Evolutionary conservation across 2,329 filamentous ascomycete species (phyloP).

Genomic region (Parafenestella ontariensis): DNA sequence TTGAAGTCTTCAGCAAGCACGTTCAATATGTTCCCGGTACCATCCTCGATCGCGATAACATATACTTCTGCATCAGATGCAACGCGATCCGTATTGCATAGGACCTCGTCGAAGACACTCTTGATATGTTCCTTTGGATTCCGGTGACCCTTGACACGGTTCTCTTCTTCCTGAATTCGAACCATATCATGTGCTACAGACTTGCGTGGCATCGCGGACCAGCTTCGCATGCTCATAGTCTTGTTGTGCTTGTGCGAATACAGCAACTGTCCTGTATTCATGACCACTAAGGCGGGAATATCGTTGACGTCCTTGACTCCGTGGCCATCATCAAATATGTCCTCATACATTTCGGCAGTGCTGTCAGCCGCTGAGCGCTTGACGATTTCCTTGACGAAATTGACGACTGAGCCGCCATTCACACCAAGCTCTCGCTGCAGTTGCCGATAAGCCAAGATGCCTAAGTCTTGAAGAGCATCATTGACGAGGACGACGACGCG

Average conservation of each 20-base stretch:
- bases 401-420: conserved; percentile 72
- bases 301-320: conserved; percentile 21
- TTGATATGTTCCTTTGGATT: conserved; percentile 67
- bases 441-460: conserved; percentile 74
- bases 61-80: conserved; percentile 65
- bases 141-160: conserved; percentile 68
- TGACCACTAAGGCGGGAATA: conserved; percentile 70
- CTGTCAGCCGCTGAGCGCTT: conserved; percentile 25
- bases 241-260: conserved; percentile 73
- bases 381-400: conserved; percentile 62
- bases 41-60: conserved; percentile 74
- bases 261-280: conserved; percentile 78
- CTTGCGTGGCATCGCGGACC: conserved; percentile 65
- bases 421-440: conserved; percentile 70
- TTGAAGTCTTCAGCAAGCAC: conserved; percentile 64
- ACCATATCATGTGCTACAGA: conserved; percentile 65
- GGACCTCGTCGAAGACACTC: conserved; percentile 70
- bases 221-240: conserved; percentile 65
- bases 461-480: conserved; percentile 79
- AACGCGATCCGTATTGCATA: conserved; percentile 57
- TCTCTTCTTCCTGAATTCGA: conserved; percentile 61
- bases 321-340: conserved; percentile 29
- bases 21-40: conserved; percentile 63
- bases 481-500: conserved; percentile 79
- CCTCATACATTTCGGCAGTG: conserved; percentile 11